A percentile compares a stretch with the other conserved stretches of the same genome.
phyloP scores from a whole-genome alignment of 331 rosid genomes.

The Quercus lobata region DNA sequence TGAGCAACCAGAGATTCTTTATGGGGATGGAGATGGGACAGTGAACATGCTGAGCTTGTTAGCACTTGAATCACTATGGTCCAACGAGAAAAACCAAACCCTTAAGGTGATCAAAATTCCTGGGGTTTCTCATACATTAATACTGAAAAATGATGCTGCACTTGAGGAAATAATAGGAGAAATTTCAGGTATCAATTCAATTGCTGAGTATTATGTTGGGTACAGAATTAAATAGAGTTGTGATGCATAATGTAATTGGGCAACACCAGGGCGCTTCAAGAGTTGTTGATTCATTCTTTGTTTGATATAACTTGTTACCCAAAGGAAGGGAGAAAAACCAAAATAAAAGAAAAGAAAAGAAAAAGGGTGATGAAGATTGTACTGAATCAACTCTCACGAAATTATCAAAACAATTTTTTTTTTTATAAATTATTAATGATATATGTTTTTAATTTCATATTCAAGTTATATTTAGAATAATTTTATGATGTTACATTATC shows the following conservation, averaged over 20 bases:
- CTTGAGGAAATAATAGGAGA: conserved; percentile 37
- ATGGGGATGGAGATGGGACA: conserved; percentile 92
- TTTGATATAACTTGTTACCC: too few species aligned
- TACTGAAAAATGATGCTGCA: conserved; percentile 55
- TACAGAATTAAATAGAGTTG: not conserved
- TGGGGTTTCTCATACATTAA: conserved; percentile 56
- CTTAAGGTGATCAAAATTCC: conserved; percentile 41
- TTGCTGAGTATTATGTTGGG: not conserved
- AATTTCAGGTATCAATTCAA: conserved; percentile 45
- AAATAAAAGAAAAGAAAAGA: too few species aligned
- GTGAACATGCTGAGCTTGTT: conserved; percentile 74
- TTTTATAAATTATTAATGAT: not conserved
- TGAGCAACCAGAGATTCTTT: conserved; percentile 48
- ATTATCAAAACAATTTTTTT: too few species aligned
- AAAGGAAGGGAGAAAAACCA: too few species aligned
- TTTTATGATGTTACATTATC: too few species aligned
- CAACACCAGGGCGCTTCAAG: not conserved
- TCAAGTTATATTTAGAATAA: too few species aligned
- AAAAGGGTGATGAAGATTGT: too few species aligned
- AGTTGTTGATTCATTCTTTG: not conserved
- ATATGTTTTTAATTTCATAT: not conserved
- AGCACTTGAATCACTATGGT: conserved; percentile 62
- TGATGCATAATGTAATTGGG: not conserved
- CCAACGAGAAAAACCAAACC: conserved; percentile 39
- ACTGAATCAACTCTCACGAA: too few species aligned